Conservation (phyloP, 2,329 filamentous ascomycete species). For the Mollisiaceae sp. region DNA sequence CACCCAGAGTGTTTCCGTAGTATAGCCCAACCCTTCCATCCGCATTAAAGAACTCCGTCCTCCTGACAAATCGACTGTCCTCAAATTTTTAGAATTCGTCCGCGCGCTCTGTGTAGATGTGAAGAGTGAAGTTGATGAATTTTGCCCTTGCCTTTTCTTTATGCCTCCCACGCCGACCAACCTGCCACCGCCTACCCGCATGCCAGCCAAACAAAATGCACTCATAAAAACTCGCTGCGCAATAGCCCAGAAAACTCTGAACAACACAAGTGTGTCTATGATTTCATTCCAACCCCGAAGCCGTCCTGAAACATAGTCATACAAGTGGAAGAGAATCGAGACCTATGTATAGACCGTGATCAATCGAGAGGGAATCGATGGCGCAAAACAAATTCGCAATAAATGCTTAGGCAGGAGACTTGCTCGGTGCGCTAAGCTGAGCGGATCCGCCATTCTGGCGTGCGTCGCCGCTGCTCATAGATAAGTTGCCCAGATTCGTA, state of each 20-base stretch:
- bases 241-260: conserved; percentile 38
- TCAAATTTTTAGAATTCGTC: conserved; percentile 35
- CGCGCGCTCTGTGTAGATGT: conserved; percentile 23
- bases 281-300: conserved; percentile 41
- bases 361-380: conserved; percentile 35
- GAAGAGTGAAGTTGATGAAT: conserved; percentile 14
- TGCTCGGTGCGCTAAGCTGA: conserved; percentile 42
- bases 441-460: conserved; percentile 63
- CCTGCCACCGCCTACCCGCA: conserved; percentile 28
- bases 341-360: conserved; percentile 39
- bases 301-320: conserved; percentile 44
- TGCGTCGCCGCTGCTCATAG: conserved; percentile 68
- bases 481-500: conserved; percentile 72
- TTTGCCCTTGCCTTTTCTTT: conserved; percentile 40
- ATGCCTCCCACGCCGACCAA: conserved; percentile 33
- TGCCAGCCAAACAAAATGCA: conserved; percentile 36
- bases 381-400: conserved; percentile 31
- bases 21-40: conserved; percentile 38
- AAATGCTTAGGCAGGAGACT: conserved; percentile 42
- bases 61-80: conserved; percentile 33
- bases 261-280: conserved; percentile 38
- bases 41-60: conserved; percentile 45
- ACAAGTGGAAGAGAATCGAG: conserved; percentile 36
- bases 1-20: conserved; percentile 29
- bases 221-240: conserved; percentile 37